phyloP scores from a whole-genome alignment of 2,329 filamentous ascomycete genomes.

The Epichloe hybrida region DNA sequence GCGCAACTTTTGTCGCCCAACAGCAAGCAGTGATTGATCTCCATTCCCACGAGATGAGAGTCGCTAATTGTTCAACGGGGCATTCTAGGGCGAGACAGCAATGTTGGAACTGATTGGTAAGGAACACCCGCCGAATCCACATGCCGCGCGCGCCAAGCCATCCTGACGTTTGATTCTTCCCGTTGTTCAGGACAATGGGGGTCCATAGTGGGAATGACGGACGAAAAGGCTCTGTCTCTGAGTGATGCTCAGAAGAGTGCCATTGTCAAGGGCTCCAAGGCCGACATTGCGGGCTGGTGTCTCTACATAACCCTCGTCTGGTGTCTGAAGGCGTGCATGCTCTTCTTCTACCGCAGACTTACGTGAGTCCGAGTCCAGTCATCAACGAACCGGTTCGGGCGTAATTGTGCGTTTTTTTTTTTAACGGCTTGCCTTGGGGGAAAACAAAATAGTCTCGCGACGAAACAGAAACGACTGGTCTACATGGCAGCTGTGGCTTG shows the following conservation, averaged over 20 bases:
- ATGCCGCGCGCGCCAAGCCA: background rate
- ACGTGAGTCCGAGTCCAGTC: conserved; percentile 16
- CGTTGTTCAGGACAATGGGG: conserved; percentile 11
- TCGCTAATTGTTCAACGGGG: background rate
- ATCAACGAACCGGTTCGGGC: too few species aligned
- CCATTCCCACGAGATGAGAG: conserved; percentile 4
- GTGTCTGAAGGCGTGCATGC: conserved; percentile 24
- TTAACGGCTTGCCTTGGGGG: too few species aligned
- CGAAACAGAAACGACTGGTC: conserved; percentile 10
- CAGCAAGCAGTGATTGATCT: background rate
- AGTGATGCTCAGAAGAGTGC: conserved; percentile 5
- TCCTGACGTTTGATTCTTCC: background rate
- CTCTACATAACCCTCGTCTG: conserved; percentile 25
- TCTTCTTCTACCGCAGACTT: conserved; percentile 25
- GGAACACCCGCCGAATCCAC: background rate
- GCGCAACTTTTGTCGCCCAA: background rate
- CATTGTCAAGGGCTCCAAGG: conserved; percentile 12
- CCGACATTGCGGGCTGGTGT: conserved; percentile 19
- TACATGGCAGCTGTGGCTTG: conserved; percentile 8
- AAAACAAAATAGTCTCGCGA: conserved; percentile 7
- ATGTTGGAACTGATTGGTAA: conserved; percentile 23
- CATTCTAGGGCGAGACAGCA: conserved; percentile 10
- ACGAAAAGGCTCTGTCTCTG: conserved; percentile 8
- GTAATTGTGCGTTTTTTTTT: too few species aligned
- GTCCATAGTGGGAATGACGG: conserved; percentile 12